Percentiles rank a stretch among this genome's conserved stretches.
These are phyloP conservation scores for Castanea sativa DNA, from an alignment of 306 rosid genomes.

Conservation along the genomic window DNA sequence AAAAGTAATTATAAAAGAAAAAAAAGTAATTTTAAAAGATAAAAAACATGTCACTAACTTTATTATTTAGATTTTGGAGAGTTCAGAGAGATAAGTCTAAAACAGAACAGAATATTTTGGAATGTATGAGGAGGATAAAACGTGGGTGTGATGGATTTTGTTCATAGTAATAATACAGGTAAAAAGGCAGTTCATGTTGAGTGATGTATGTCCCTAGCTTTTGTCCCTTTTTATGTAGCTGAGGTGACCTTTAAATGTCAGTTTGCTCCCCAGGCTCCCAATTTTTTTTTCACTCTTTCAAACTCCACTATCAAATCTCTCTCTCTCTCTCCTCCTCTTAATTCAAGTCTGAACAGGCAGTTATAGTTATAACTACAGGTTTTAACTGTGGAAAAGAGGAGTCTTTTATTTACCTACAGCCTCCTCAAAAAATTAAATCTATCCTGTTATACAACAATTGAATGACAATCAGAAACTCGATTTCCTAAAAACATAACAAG, in stretches of 20 bases:
- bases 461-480: neutral
- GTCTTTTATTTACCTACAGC: neutral
- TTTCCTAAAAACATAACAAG: neutral
- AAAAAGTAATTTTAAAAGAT: no score
- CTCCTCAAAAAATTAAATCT: neutral
- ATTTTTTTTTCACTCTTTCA: conserved; percentile 28
- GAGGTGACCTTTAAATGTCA: conserved; percentile 52
- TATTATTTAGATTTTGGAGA: neutral
- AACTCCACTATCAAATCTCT: conserved; percentile 32
- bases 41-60: no score
- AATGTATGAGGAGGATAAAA: conserved; percentile 6
- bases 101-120: conserved; percentile 2
- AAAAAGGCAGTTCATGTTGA: conserved; percentile 17
- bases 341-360: conserved; percentile 38
- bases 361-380: conserved; percentile 43
- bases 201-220: conserved; percentile 1
- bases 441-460: neutral
- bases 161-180: neutral
- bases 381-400: conserved; percentile 3
- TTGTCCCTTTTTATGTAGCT: conserved; percentile 33
- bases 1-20: no score
- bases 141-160: neutral
- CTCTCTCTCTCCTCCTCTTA: neutral
- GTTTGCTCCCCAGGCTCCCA: conserved; percentile 17
- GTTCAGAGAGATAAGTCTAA: conserved; percentile 4